Base-by-base conservation (phyloP, 148 eudicot species). In the Dysphania ambrosioides region DNA sequence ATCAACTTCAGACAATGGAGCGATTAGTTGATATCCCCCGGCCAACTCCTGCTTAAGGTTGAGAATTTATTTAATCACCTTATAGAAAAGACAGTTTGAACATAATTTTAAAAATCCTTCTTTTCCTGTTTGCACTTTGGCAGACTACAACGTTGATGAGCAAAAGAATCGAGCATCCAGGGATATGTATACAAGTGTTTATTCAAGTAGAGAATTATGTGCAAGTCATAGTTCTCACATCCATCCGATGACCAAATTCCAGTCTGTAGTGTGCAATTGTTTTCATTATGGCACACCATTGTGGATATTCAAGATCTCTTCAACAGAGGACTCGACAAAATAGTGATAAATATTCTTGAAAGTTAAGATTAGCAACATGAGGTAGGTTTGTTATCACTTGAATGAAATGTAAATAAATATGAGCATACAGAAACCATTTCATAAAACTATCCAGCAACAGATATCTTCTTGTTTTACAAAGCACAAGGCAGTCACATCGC, bases 1-100 rank as follows among this genome's bases (percentile, higher is more conserved):
- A 96, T 79, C 99, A 96, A 86, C 89, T 96, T 80, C 99, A 96
- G 75, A 81, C 74, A 42, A 84, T 96, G 76, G 99, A 96, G 80
- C 94, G 99, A 56, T 80, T 96, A 64, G 88, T 96, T 55, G 97
- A 90, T 63, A 82, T 85, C 77, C 97, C 96, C 80, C 83, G 74
- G 56, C 91, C 92, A 6, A 74, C 76, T 68, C 83, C 72, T 57
- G 72, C 77, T 31, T 81, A 80, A 87, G 81, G 78, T 26, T 83
- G 40, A 78, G n/a, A 42, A 55, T 8, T 31, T 41, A 9, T 32
- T 0, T 16, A 32, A 29, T 34, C 10, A 77, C 53, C 53, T 35
- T n/a, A n/a, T n/a, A n/a, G n/a, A n/a, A n/a, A n/a, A n/a, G n/a
- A n/a, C n/a, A n/a, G n/a, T n/a, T n/a, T n/a, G n/a, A n/a, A n/a